A percentile compares a stretch with the other conserved stretches of the same genome.
phyloP scores from a whole-genome alignment of 176 grass and related monocot species.

The Musa itinerans region DNA sequence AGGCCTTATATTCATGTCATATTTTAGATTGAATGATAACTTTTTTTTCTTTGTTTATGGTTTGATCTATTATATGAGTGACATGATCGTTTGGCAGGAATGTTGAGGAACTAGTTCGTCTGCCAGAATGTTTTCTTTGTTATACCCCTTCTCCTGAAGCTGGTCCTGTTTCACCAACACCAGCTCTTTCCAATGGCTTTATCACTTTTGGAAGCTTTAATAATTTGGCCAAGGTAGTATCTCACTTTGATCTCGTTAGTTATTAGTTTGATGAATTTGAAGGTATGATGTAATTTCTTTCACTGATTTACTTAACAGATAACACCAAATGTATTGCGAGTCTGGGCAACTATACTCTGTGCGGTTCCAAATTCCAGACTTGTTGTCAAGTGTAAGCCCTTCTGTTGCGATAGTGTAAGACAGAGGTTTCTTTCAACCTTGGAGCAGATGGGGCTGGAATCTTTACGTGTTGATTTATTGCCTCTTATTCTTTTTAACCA shows the following conservation, averaged over 20 bases:
- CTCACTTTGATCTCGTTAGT: neutral
- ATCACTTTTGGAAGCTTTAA: slow-evolving; percentile 97
- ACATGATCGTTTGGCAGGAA: slow-evolving; percentile 45
- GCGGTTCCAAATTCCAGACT: slow-evolving; percentile 84
- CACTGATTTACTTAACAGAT: slow-evolving; percentile 45
- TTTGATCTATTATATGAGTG: neutral
- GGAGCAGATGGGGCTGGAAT: slow-evolving; percentile 74
- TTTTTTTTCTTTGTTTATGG: slow-evolving; percentile 1
- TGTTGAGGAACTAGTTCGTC: slow-evolving; percentile 81
- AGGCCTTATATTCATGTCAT: slow-evolving; percentile 13
- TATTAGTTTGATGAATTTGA: neutral
- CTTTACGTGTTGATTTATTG: slow-evolving; percentile 79
- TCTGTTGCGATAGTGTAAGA: slow-evolving; percentile 85
- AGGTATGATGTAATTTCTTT: slow-evolving; percentile 10
- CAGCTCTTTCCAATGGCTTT: slow-evolving; percentile 89
- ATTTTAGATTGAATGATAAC: neutral
- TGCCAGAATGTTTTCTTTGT: slow-evolving; percentile 90
- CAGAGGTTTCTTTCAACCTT: slow-evolving; percentile 82
- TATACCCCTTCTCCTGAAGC: slow-evolving; percentile 98
- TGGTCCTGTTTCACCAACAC: slow-evolving; percentile 69
- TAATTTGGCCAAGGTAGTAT: slow-evolving; percentile 93
- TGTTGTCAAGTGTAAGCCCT: slow-evolving; percentile 95
- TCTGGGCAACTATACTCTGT: slow-evolving; percentile 89
- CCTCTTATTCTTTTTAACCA: slow-evolving; percentile 97
- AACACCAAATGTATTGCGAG: slow-evolving; percentile 85